Evolutionary conservation across 1,139 yeast species (phyloP), one percentile per base, ranked within the genome.

Genomic region (Geotrichum europaeum): DNA sequence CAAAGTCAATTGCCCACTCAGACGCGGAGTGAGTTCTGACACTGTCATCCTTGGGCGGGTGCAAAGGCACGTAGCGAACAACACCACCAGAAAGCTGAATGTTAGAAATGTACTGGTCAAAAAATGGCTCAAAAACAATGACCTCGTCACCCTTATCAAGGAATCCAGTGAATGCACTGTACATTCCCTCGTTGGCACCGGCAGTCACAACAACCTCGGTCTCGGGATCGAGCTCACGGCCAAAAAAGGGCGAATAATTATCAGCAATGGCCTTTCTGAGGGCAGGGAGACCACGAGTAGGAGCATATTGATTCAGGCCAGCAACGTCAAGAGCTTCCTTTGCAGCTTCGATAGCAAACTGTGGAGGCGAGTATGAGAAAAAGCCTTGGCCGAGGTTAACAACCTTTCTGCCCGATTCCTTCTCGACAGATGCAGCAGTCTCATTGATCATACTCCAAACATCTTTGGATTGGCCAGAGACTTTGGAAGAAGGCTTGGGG

Each of bases 161-260:
- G 67, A 91, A 87, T 0, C 95, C 99, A 63, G 91, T 87, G 72
- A 92, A 85, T 4, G 88, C 84, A 1, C 96, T 76, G 62, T 89
- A 81, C 79, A 94, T 88, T 51, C 97, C 99, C 75, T 94, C 98
- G 69, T 94, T 94, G 53, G 99, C 99, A 60, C 99, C 99, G 1
- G 98, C 92, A 51, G 97, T 89, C 57, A 92, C 85, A 62, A 87
- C 84, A 53, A 94, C 79, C 68, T 90, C 87, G 50, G 83, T 80
- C n/a, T 80, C 76, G 30, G 81, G 81, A 63, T 78, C 71, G 20
- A 90, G 77, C n/a, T 78, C 73, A 56, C 89, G 80, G 4, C 82
- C 84, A 66, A 85, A 86, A 55, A 81, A 80, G 52, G 86, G 83
- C 20, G 89, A 78, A 75, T 94, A 94, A 40, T 89, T 82, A 34